phyloP scores from a whole-genome alignment of 495 filamentous ascomycete species.

The Parathielavia appendiculata region DNA sequence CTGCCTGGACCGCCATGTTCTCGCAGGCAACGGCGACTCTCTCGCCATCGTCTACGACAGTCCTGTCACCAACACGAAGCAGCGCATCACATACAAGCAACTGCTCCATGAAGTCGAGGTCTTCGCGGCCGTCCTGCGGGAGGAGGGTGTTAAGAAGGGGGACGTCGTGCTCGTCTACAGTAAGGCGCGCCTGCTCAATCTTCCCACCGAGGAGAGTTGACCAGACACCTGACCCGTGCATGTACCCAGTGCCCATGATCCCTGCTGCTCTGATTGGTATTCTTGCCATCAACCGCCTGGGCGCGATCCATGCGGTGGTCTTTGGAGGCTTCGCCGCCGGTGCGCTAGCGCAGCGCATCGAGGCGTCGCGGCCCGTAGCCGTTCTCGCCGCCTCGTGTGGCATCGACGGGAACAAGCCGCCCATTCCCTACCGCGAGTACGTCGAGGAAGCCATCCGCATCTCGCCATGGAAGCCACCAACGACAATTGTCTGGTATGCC shows the following conservation, averaged over 20 bases:
- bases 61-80: constrained; percentile 71
- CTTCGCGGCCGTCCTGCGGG: constrained; percentile 73
- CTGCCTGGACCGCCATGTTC: constrained; percentile 83
- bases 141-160: constrained; percentile 78
- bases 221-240: constrained; percentile 9
- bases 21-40: constrained; percentile 62
- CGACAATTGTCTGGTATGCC: constrained; percentile 58
- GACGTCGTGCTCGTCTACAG: constrained; percentile 94
- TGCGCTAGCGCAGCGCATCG: constrained; percentile 83
- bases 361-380: constrained; percentile 66
- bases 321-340: constrained; percentile 85
- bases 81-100: constrained; percentile 65
- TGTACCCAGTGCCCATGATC: constrained; percentile 99
- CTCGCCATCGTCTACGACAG: constrained; percentile 84
- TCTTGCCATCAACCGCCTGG: constrained; percentile 73
- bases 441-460: constrained; percentile 60
- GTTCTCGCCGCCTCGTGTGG: constrained; percentile 90
- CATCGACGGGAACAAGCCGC: constrained; percentile 78
- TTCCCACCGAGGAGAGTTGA: not conserved
- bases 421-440: constrained; percentile 64
- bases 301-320: constrained; percentile 85
- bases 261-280: constrained; percentile 80
- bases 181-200: constrained; percentile 35
- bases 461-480: constrained; percentile 58
- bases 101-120: constrained; percentile 78